These are phyloP conservation scores for Sphagnum tenellum DNA, from an alignment of 225 moss, liverwort and hornwort genomes.

Conservation along the genomic window DNA sequence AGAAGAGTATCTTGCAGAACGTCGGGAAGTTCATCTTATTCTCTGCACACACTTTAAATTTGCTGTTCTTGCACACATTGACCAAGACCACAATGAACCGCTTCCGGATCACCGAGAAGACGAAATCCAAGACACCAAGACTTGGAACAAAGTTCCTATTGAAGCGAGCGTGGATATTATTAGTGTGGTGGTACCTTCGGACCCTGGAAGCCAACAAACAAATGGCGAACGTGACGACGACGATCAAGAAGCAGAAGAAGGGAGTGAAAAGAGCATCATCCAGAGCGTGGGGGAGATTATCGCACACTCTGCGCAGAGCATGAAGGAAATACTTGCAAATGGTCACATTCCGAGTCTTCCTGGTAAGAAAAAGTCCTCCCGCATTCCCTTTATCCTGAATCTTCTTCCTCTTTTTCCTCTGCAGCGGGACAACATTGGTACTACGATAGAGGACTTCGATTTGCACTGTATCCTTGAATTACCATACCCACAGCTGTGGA, in stretches of 20 bases:
- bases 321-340: constrained; percentile 27
- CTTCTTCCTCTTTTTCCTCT: background rate
- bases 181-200: background rate
- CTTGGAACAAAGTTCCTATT: background rate
- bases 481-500: no score
- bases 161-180: background rate
- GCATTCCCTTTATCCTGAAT: background rate
- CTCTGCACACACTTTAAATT: constrained; percentile 27
- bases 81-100: no score
- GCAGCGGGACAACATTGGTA: background rate
- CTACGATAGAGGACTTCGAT: background rate
- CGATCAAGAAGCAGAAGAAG: background rate
- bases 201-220: background rate
- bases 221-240: background rate
- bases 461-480: no score
- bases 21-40: constrained; percentile 25
- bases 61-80: constrained; percentile 19
- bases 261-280: constrained; percentile 15
- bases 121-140: background rate
- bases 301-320: constrained; percentile 20
- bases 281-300: constrained; percentile 32
- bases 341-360: constrained; percentile 19
- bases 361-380: constrained; percentile 18
- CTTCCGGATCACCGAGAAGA: background rate
- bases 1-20: constrained; percentile 25